phyloP scores from a whole-genome alignment of 176 grass and related monocot species.

The Avena atlantica region DNA sequence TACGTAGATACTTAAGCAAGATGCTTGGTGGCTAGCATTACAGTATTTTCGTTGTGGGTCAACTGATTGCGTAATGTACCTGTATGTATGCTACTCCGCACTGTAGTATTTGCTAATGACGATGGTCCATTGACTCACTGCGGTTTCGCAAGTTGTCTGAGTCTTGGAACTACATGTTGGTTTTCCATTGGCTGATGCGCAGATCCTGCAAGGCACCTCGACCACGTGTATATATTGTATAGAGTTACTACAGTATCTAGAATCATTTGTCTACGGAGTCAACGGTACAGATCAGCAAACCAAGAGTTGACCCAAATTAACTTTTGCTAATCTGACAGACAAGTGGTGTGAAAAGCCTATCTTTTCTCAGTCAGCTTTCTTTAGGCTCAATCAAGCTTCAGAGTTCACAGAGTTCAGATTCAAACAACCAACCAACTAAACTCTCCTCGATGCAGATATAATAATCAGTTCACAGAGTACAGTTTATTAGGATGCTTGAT shows the following conservation, averaged over 20 bases:
- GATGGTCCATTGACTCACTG: constrained; percentile 12
- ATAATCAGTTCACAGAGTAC: not conserved
- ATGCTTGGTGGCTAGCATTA: not conserved
- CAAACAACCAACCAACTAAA: not conserved
- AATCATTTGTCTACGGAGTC: constrained; percentile 3
- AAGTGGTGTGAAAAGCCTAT: constrained; percentile 9
- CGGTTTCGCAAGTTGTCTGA: not conserved
- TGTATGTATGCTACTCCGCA: not conserved
- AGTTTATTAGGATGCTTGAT: constrained; percentile 18
- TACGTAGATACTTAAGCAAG: not conserved
- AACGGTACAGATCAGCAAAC: not conserved
- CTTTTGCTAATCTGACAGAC: not conserved
- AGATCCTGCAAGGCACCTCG: not conserved
- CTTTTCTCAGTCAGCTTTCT: constrained; percentile 15
- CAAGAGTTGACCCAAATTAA: not conserved
- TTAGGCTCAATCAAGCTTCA: not conserved
- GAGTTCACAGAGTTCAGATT: constrained; percentile 15
- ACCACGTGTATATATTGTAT: not conserved
- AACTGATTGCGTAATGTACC: not conserved
- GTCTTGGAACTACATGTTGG: not conserved
- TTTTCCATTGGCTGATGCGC: constrained; percentile 6
- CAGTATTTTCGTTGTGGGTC: not conserved
- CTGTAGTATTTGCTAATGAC: not conserved
- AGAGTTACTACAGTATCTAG: not conserved
- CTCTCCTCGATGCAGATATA: not conserved